These are phyloP conservation scores for Pestalotiopsis fici DNA, from an alignment of 2,329 filamentous ascomycete species.

Conservation along the genomic window DNA sequence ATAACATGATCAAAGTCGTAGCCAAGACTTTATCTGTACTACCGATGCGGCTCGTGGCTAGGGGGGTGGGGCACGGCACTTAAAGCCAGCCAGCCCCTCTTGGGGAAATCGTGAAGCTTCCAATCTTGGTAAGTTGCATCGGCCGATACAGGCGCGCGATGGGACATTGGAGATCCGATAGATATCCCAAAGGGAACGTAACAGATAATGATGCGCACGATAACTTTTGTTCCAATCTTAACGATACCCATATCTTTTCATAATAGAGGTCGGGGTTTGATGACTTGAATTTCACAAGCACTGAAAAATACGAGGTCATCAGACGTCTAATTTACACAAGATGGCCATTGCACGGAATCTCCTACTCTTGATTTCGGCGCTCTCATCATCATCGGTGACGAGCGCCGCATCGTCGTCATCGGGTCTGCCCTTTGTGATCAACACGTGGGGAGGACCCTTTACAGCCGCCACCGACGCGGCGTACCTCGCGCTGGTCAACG, in stretches of 20 bases:
- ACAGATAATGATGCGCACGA: neutral
- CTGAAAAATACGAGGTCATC: neutral
- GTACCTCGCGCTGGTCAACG: slow-evolving; percentile 40
- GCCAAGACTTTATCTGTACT: neutral
- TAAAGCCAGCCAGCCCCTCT: neutral
- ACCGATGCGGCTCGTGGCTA: neutral
- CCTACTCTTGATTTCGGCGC: neutral
- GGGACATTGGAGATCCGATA: neutral
- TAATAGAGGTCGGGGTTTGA: neutral
- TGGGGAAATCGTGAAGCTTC: neutral
- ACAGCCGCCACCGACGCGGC: slow-evolving; percentile 53
- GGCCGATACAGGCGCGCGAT: neutral
- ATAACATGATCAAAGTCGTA: neutral
- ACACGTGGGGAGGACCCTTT: slow-evolving; percentile 57
- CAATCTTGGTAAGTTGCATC: neutral
- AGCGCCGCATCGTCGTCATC: slow-evolving; percentile 16
- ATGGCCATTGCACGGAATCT: neutral
- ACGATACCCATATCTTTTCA: neutral
- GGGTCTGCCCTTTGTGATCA: slow-evolving; percentile 50
- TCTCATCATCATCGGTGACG: neutral
- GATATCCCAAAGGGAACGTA: neutral
- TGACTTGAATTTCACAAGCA: neutral
- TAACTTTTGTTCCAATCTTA: neutral
- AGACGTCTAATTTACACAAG: neutral
- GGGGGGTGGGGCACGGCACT: neutral